Evolutionary conservation across 2,329 filamentous ascomycete species (phyloP).

Genomic region (Colletotrichum sp.): DNA sequence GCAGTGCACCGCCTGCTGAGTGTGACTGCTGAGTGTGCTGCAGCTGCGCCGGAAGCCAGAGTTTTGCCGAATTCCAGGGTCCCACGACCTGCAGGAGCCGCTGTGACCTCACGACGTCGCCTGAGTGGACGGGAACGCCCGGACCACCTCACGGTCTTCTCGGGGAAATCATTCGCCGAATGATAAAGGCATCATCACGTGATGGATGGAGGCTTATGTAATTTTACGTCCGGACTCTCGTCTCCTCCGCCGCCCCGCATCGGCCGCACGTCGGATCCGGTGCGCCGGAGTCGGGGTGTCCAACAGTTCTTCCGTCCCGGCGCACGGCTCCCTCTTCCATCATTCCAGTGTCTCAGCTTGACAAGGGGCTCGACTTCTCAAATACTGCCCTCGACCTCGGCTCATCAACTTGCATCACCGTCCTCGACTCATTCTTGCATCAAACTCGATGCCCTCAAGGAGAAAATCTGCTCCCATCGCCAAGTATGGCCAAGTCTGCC

Average conservation of each 20-base stretch:
- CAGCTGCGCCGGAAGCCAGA: not conserved
- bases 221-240: rapidly evolving
- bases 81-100: not conserved
- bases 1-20: not conserved
- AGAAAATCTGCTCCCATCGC: not conserved
- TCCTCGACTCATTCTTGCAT: not conserved
- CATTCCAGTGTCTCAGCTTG: not conserved
- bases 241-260: not conserved
- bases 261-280: not conserved
- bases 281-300: not conserved
- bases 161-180: not conserved
- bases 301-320: not conserved
- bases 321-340: not conserved
- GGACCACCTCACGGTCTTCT: not conserved
- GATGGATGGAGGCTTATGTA: not conserved
- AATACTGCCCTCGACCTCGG: not conserved
- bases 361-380: not conserved
- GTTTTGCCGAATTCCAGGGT: slow-evolving; percentile 22
- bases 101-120: slow-evolving; percentile 10
- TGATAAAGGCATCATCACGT: rapidly evolving
- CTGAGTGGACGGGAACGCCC: not conserved
- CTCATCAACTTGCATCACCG: not conserved
- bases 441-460: not conserved
- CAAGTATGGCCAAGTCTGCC: not conserved
- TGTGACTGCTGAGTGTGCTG: not conserved